These are phyloP conservation scores for Skeletonema marinoi DNA, from an alignment of 108 stramenopile genomes.

Conservation along the genomic window DNA sequence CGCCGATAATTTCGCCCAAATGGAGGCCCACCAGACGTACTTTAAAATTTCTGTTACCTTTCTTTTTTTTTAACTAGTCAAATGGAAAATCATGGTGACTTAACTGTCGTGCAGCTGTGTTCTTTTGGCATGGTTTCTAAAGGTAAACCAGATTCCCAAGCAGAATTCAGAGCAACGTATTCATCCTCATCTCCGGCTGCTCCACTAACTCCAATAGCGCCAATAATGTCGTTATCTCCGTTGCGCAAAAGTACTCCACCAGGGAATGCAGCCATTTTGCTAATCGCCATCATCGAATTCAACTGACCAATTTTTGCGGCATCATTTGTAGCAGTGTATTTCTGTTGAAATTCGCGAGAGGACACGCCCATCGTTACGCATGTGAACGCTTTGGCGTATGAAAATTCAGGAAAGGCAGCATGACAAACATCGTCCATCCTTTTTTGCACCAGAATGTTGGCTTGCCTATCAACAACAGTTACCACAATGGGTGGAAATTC, in stretches of 20 bases:
- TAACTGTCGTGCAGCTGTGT: constrained; percentile 32
- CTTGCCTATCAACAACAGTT: constrained; percentile 31
- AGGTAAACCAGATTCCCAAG: constrained; percentile 27
- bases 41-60: no score
- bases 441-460: constrained; percentile 38
- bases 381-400: constrained; percentile 39
- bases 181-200: constrained; percentile 48
- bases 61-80: background rate
- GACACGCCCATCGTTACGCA: constrained; percentile 27
- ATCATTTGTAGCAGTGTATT: constrained; percentile 29
- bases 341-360: constrained; percentile 37
- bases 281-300: constrained; percentile 35
- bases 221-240: constrained; percentile 22
- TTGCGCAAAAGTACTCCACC: constrained; percentile 36
- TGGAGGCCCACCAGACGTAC: no score
- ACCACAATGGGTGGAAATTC: constrained; percentile 27
- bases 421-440: constrained; percentile 41
- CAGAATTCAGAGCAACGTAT: constrained; percentile 25
- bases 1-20: no score
- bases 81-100: background rate
- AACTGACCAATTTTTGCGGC: constrained; percentile 31
- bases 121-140: constrained; percentile 24
- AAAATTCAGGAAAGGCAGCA: constrained; percentile 39
- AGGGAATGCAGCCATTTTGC: constrained; percentile 44
- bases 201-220: constrained; percentile 45